Percentiles rank a stretch among this genome's conserved stretches.
Evolutionary conservation across 441 rosid genomes (phyloP).

Genomic region (Gossypium davidsonii): DNA sequence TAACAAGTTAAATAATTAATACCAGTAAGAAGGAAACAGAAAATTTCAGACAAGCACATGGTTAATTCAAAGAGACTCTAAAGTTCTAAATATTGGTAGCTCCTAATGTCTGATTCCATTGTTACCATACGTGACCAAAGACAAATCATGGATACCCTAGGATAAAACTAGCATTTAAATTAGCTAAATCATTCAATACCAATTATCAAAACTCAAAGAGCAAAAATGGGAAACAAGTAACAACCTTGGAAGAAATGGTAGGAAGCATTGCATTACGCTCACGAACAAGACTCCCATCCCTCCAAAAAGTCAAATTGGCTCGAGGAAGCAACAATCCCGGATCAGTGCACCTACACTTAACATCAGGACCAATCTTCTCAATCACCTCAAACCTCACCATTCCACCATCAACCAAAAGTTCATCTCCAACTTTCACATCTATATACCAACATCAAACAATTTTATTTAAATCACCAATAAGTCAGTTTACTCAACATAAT

Average conservation of each 20-base stretch:
- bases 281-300: conserved; percentile 84
- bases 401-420: conserved; percentile 92
- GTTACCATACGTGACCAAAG: neutral
- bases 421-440: conserved; percentile 91
- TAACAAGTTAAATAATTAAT: neutral
- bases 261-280: conserved; percentile 97
- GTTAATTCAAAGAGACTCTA: neutral
- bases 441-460: conserved; percentile 15
- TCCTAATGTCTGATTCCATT: neutral
- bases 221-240: neutral
- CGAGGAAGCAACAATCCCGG: conserved; percentile 90
- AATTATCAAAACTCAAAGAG: neutral
- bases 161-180: neutral
- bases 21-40: neutral
- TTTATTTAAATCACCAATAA: neutral
- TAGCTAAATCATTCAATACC: neutral
- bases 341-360: conserved; percentile 83
- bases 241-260: conserved; percentile 86
- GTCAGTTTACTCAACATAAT: neutral
- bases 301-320: conserved; percentile 94
- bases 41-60: neutral
- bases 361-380: conserved; percentile 92
- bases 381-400: conserved; percentile 98
- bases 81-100: neutral
- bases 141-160: neutral